These are phyloP conservation scores for Melaleuca alternifolia DNA, from an alignment of 345 rosid species.

Conservation along the genomic window DNA sequence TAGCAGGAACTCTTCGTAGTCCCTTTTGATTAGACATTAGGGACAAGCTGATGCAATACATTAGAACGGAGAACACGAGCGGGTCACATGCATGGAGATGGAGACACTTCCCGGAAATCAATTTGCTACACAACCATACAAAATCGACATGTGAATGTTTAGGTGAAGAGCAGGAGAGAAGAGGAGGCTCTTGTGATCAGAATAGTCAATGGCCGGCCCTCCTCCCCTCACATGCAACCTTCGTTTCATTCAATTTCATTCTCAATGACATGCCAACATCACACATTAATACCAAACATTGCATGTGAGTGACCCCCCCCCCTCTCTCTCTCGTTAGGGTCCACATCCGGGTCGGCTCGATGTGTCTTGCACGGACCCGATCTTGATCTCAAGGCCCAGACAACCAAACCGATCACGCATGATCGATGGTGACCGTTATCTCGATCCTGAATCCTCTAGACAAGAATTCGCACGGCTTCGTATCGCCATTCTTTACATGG, in stretches of 20 bases:
- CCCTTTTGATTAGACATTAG: neutral
- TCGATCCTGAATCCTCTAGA: no score
- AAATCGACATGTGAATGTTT: neutral
- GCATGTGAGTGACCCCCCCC: neutral
- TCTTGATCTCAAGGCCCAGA: no score
- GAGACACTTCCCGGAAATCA: neutral
- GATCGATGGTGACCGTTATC: no score
- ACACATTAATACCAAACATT: neutral
- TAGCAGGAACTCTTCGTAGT: neutral
- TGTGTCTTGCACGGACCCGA: no score
- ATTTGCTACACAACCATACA: neutral
- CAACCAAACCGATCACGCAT: no score
- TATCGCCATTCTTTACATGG: neutral
- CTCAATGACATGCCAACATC: neutral
- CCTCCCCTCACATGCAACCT: neutral
- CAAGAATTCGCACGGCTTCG: accelerated
- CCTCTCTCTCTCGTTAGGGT: accelerated
- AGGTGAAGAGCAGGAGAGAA: neutral
- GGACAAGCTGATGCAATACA: neutral
- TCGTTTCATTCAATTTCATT: neutral
- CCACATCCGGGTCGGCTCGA: neutral
- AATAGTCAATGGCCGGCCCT: neutral
- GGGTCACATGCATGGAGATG: neutral
- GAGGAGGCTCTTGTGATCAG: neutral
- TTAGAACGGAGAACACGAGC: neutral